These are phyloP conservation scores for Skeletonema marinoi DNA, from an alignment of 108 stramenopile genomes.

Conservation along the genomic window DNA sequence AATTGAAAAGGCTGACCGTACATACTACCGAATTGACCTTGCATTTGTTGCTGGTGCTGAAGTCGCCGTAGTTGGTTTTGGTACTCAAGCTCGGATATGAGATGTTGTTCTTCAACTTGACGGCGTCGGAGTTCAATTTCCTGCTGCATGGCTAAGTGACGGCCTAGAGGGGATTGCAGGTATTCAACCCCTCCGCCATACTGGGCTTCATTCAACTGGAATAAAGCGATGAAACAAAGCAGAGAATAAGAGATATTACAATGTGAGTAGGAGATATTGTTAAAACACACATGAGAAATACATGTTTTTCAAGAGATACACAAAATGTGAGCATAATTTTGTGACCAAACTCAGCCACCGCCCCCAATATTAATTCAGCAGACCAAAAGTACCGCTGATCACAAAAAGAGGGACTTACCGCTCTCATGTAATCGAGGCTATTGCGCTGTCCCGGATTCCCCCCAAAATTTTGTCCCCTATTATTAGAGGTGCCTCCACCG, in stretches of 20 bases:
- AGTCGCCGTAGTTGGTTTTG: constrained; percentile 2
- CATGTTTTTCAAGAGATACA: not conserved
- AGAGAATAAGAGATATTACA: not conserved
- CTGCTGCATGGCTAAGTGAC: not conserved
- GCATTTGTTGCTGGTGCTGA: not conserved
- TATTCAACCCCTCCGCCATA: not conserved
- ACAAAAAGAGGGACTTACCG: not conserved
- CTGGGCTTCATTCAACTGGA: not conserved
- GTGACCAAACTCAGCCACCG: not conserved
- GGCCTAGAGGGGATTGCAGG: not conserved
- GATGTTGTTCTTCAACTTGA: constrained; percentile 1
- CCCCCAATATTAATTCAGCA: not conserved
- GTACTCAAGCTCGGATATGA: constrained; percentile 2
- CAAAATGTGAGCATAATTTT: constrained; percentile 2
- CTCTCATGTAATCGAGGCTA: not conserved
- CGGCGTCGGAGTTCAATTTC: not conserved
- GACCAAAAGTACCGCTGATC: not conserved
- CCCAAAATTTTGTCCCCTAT: not conserved
- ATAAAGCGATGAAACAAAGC: not conserved
- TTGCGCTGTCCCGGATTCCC: constrained; percentile 1
- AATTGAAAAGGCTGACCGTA: not conserved
- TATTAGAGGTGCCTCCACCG: not conserved
- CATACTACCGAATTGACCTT: not conserved
- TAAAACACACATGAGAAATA: not conserved
- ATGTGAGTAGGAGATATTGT: not conserved